These are phyloP conservation scores for Diaporthe humulicola DNA, from an alignment of 2,329 filamentous ascomycete genomes.

Conservation along the genomic window DNA sequence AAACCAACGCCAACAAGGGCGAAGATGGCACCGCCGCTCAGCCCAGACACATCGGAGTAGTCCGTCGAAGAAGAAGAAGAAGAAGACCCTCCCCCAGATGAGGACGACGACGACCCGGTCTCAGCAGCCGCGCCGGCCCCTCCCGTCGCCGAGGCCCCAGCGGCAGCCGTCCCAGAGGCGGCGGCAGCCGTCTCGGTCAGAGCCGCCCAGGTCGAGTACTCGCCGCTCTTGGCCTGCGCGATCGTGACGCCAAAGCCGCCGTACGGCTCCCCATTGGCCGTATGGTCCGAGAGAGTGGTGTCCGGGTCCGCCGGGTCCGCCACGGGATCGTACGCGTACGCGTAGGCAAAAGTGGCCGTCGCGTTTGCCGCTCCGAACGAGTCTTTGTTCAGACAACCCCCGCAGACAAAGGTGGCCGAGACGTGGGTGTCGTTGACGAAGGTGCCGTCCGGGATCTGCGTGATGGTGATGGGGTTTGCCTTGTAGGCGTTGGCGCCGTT, in stretches of 20 bases:
- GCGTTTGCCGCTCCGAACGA: slow-evolving; percentile 34
- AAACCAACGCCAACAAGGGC: slow-evolving; percentile 28
- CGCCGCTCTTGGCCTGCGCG: slow-evolving; percentile 35
- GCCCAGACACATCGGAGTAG: neutral
- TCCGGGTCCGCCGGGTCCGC: slow-evolving; percentile 34
- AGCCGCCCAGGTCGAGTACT: slow-evolving; percentile 36
- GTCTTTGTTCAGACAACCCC: slow-evolving; percentile 55
- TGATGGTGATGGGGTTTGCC: slow-evolving; percentile 54
- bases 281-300: slow-evolving; percentile 39
- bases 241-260: slow-evolving; percentile 37
- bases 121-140: neutral
- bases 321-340: slow-evolving; percentile 38
- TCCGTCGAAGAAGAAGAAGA: neutral
- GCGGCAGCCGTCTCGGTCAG: slow-evolving; percentile 9
- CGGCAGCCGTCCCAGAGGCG: slow-evolving; percentile 20
- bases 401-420: slow-evolving; percentile 67
- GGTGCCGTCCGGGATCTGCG: slow-evolving; percentile 63
- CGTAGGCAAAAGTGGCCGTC: slow-evolving; percentile 38
- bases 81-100: slow-evolving; percentile 1
- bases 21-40: slow-evolving; percentile 25
- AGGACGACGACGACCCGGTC: slow-evolving; percentile 6
- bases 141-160: slow-evolving; percentile 7
- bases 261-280: slow-evolving; percentile 39
- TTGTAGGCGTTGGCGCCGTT: slow-evolving; percentile 58
- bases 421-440: slow-evolving; percentile 66